These are phyloP conservation scores for Phytophthora kernoviae DNA, from an alignment of 352 stramenopile genomes.

Conservation along the genomic window DNA sequence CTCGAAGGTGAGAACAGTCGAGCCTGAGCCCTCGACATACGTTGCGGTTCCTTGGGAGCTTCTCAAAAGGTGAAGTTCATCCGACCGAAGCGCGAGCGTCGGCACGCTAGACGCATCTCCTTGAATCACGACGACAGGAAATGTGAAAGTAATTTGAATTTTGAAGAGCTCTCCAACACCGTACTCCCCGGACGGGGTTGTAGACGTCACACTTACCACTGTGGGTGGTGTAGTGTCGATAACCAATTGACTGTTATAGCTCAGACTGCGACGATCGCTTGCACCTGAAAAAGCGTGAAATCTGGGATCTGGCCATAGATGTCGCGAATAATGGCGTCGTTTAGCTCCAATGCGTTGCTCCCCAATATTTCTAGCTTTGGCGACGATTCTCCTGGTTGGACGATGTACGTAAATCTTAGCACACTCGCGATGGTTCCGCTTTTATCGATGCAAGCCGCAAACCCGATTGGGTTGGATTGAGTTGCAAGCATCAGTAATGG, in stretches of 20 bases:
- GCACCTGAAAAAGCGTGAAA: constrained; percentile 50
- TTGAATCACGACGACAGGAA: constrained; percentile 44
- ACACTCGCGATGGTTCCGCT: constrained; percentile 47
- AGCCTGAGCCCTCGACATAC: constrained; percentile 61
- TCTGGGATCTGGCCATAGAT: constrained; percentile 46
- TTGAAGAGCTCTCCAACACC: constrained; percentile 57
- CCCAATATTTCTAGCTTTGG: constrained; percentile 50
- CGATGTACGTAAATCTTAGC: constrained; percentile 60
- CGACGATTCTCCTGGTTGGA: constrained; percentile 38
- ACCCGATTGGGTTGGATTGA: constrained; percentile 34
- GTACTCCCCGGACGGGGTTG: constrained; percentile 59
- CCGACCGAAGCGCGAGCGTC: constrained; percentile 45
- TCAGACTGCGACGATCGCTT: constrained; percentile 50
- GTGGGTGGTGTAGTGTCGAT: constrained; percentile 59
- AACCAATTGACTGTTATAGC: constrained; percentile 59
- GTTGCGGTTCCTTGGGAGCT: constrained; percentile 42
- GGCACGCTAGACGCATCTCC: constrained; percentile 17
- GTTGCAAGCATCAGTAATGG: constrained; percentile 55
- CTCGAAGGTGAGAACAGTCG: constrained; percentile 52
- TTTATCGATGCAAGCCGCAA: constrained; percentile 56
- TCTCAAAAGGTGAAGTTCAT: constrained; percentile 59
- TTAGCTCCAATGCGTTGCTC: constrained; percentile 45
- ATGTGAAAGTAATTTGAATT: constrained; percentile 59
- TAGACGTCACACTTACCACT: constrained; percentile 47
- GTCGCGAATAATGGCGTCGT: constrained; percentile 53